These are phyloP conservation scores for Bretziella fagacearum DNA, from an alignment of 2,329 filamentous ascomycete species.

Conservation along the genomic window DNA sequence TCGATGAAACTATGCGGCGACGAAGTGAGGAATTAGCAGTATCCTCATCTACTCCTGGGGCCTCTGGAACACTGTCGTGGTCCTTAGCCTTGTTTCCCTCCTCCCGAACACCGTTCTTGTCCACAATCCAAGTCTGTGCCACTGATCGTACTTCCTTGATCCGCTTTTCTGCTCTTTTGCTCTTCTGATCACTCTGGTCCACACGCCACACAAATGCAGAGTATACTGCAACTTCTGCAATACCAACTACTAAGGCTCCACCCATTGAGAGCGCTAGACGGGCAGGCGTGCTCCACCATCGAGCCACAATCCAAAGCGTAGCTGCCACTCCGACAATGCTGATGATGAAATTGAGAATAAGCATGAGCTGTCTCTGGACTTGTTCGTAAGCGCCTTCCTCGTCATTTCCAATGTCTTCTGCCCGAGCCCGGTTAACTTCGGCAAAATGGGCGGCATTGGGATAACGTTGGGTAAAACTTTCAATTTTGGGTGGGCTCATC, in stretches of 20 bases:
- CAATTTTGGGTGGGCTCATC: conserved; percentile 41
- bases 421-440: conserved; percentile 32
- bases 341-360: conserved; percentile 80
- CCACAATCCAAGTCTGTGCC: conserved; percentile 53
- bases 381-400: conserved; percentile 54
- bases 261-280: conserved; percentile 54
- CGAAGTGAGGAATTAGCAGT: not conserved
- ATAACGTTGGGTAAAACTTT: conserved; percentile 44
- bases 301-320: conserved; percentile 61
- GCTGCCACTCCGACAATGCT: conserved; percentile 66
- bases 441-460: conserved; percentile 39
- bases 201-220: conserved; percentile 57
- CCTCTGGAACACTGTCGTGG: not conserved
- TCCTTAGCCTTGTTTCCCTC: not conserved
- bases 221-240: conserved; percentile 66
- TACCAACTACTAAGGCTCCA: conserved; percentile 50
- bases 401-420: conserved; percentile 26
- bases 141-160: conserved; percentile 50
- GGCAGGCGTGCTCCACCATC: conserved; percentile 58
- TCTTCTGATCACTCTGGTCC: conserved; percentile 47
- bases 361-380: conserved; percentile 60
- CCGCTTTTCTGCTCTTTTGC: conserved; percentile 26
- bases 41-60: not conserved
- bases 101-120: conserved; percentile 20
- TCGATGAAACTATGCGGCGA: not conserved